These are phyloP conservation scores for Citeromyces nyonsensis DNA, from an alignment of 805 yeast genomes.

Conservation along the genomic window DNA sequence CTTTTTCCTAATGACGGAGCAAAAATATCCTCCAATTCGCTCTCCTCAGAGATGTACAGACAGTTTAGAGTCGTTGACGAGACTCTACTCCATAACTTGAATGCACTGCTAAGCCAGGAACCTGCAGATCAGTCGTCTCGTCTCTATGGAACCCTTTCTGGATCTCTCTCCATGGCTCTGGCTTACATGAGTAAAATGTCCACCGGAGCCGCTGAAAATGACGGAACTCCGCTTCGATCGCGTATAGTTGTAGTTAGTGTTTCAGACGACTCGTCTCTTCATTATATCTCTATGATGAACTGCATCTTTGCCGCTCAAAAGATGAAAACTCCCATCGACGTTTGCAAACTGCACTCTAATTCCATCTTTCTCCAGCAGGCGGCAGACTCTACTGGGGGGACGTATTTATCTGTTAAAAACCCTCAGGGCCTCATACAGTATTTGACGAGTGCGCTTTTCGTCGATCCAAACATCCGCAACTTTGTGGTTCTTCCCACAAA, in stretches of 20 bases:
- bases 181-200: constrained; percentile 62
- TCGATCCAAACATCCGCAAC: constrained; percentile 74
- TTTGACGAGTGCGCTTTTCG: constrained; percentile 64
- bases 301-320: constrained; percentile 93
- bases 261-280: constrained; percentile 60
- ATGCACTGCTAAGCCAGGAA: constrained; percentile 21
- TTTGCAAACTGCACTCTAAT: constrained; percentile 59
- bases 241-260: constrained; percentile 49
- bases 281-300: constrained; percentile 90
- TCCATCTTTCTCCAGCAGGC: constrained; percentile 91
- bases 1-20: constrained; percentile 39
- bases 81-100: constrained; percentile 43
- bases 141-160: constrained; percentile 40
- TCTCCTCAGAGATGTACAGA: constrained; percentile 60
- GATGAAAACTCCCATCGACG: constrained; percentile 78
- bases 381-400: constrained; percentile 86
- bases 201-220: constrained; percentile 22
- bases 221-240: constrained; percentile 36
- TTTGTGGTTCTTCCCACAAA: constrained; percentile 70
- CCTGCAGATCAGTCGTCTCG: constrained; percentile 13
- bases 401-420: constrained; percentile 53
- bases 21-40: constrained; percentile 9
- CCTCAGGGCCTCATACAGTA: constrained; percentile 76
- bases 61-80: constrained; percentile 76
- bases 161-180: constrained; percentile 73